These are phyloP conservation scores for Epichloe aotearoae DNA, from an alignment of 2,329 filamentous ascomycete genomes.

Conservation along the genomic window DNA sequence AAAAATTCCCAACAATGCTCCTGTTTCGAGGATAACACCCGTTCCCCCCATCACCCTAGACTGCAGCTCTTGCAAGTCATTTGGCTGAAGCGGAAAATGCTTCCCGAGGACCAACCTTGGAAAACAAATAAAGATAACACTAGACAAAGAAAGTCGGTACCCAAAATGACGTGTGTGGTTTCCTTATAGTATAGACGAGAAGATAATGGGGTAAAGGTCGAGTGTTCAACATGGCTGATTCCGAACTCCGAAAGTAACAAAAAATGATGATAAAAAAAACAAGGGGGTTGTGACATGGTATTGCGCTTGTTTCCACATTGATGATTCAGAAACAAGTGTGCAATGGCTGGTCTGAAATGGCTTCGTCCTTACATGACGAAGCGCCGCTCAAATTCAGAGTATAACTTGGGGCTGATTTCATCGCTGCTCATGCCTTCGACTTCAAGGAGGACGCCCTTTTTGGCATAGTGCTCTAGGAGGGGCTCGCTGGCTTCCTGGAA, in stretches of 20 bases:
- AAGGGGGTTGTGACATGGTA: background rate
- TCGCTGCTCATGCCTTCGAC: constrained; percentile 83
- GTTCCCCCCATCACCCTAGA: background rate
- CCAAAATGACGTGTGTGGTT: too few species aligned
- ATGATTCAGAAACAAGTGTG: too few species aligned
- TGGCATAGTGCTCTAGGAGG: constrained; percentile 78
- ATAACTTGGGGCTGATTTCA: constrained; percentile 87
- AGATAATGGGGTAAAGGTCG: too few species aligned
- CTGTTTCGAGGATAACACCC: too few species aligned
- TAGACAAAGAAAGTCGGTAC: too few species aligned
- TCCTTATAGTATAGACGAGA: too few species aligned
- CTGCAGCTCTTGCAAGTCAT: constrained; percentile 6
- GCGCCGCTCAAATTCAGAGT: constrained; percentile 64
- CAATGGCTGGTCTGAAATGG: background rate
- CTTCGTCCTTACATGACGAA: constrained; percentile 33
- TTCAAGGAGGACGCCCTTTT: constrained; percentile 74
- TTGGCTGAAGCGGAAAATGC: too few species aligned
- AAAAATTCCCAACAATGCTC: too few species aligned
- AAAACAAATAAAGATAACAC: background rate
- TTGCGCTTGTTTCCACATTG: too few species aligned
- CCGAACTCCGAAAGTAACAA: background rate
- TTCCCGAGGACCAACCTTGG: too few species aligned
- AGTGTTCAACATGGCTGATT: background rate
- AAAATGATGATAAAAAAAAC: background rate
- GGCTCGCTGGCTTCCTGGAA: constrained; percentile 81